A percentile compares a stretch with the other conserved stretches of the same genome.
These are phyloP conservation scores for Boletellus sp. DNA, from an alignment of 768 basidiomycete species.

Conservation along the genomic window DNA sequence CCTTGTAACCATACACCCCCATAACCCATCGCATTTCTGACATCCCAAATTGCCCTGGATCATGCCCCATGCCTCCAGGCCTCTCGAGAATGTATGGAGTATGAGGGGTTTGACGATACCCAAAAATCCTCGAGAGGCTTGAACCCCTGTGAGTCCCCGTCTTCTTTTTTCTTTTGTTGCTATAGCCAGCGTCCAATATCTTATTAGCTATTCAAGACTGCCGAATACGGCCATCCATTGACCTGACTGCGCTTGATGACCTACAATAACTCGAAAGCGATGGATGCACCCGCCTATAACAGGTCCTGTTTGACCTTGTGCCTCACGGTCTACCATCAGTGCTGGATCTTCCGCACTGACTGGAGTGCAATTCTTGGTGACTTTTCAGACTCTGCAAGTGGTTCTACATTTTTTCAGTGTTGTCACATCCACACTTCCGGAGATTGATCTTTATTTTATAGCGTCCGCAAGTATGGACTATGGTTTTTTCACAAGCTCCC, in stretches of 20 bases:
- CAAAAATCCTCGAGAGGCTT: no score
- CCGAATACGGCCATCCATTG: not conserved
- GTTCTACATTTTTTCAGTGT: not conserved
- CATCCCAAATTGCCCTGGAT: no score
- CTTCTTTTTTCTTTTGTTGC: no score
- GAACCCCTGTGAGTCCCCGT: no score
- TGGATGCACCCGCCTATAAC: not conserved
- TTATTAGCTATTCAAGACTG: not conserved
- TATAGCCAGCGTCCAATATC: no score
- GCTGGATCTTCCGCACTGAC: not conserved
- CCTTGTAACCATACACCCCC: no score
- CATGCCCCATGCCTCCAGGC: no score
- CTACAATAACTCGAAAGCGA: constrained; percentile 3
- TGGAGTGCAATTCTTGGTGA: not conserved
- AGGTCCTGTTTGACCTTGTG: not conserved
- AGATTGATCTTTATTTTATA: not conserved
- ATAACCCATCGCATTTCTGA: no score
- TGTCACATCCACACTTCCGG: not conserved
- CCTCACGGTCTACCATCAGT: not conserved
- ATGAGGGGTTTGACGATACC: no score
- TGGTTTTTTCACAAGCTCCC: not conserved
- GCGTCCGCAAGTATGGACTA: not conserved
- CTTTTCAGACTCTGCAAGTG: not conserved
- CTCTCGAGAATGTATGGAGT: no score
- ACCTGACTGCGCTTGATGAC: constrained; percentile 1